phyloP scores from a whole-genome alignment of 805 yeast genomes.

The Metschnikowia sp. region DNA sequence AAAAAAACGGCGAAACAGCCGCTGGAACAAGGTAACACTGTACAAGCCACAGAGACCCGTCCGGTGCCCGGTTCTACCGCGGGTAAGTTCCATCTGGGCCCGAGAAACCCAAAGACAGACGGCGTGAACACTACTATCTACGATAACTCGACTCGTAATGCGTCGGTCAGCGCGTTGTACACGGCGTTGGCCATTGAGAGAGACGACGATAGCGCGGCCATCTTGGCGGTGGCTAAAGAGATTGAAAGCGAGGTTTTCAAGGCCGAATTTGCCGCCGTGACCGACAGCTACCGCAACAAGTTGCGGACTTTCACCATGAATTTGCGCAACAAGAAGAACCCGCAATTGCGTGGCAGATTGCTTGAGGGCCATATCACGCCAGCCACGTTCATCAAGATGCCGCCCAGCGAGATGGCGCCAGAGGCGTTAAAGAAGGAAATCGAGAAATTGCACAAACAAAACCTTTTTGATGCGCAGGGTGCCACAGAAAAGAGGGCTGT shows the following conservation, averaged over 20 bases:
- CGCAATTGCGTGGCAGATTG: slow-evolving; percentile 71
- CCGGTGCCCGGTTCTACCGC: slow-evolving; percentile 23
- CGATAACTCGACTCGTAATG: slow-evolving; percentile 77
- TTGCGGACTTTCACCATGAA: slow-evolving; percentile 85
- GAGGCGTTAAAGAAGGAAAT: slow-evolving; percentile 82
- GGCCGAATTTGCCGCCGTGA: slow-evolving; percentile 53
- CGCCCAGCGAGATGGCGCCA: slow-evolving; percentile 95
- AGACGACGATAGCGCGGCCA: slow-evolving; percentile 50
- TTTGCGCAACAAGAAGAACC: slow-evolving; percentile 84
- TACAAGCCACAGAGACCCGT: slow-evolving; percentile 2
- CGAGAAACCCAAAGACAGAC: slow-evolving; percentile 79
- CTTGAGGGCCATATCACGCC: slow-evolving; percentile 66
- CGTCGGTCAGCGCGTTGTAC: slow-evolving; percentile 78
- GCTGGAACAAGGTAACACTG: slow-evolving; percentile 2
- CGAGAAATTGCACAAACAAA: slow-evolving; percentile 81
- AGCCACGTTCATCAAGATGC: slow-evolving; percentile 66
- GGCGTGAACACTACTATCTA: slow-evolving; percentile 69
- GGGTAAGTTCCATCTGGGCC: slow-evolving; percentile 43
- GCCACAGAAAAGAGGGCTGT: slow-evolving; percentile 95
- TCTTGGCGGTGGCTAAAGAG: slow-evolving; percentile 60
- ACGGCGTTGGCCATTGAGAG: slow-evolving; percentile 87
- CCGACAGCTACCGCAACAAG: slow-evolving; percentile 70
- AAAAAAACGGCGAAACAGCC: slow-evolving; percentile 22
- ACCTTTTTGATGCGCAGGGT: slow-evolving; percentile 94
- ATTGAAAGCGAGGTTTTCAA: slow-evolving; percentile 73